Conservation (phyloP, 75 land plant species). For the Selaginella tamariscina region DNA sequence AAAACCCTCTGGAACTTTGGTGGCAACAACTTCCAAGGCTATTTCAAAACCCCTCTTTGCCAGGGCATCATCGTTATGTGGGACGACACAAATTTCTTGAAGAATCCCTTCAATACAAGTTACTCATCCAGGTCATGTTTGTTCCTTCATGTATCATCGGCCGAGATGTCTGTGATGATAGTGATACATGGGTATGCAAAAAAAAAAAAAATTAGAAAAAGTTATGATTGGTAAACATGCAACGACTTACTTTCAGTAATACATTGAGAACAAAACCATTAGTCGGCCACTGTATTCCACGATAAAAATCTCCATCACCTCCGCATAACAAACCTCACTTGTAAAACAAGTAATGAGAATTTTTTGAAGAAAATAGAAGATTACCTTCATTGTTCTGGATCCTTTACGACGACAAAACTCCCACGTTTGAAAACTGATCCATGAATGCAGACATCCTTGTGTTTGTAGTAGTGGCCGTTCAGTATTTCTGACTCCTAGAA, state of each 20-base stretch:
- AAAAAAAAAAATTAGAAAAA: neutral
- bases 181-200: neutral
- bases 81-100: neutral
- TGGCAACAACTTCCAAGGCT: neutral
- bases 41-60: neutral
- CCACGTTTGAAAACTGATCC: neutral
- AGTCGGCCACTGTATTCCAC: neutral
- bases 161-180: neutral
- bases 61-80: neutral
- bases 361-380: neutral
- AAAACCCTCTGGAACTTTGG: neutral
- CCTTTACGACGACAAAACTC: neutral
- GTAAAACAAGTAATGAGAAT: neutral
- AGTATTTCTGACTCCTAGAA: neutral
- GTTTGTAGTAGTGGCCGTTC: neutral
- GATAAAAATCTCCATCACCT: neutral
- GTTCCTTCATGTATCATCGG: neutral
- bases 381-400: neutral
- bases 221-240: neutral
- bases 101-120: neutral
- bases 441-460: neutral
- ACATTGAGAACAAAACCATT: neutral
- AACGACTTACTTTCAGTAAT: neutral
- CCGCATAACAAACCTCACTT: conserved; percentile 1
- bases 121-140: neutral